Evolutionary conservation across 2,329 filamentous ascomycete genomes (phyloP).

Genomic region (Diaporthe vaccinii): DNA sequence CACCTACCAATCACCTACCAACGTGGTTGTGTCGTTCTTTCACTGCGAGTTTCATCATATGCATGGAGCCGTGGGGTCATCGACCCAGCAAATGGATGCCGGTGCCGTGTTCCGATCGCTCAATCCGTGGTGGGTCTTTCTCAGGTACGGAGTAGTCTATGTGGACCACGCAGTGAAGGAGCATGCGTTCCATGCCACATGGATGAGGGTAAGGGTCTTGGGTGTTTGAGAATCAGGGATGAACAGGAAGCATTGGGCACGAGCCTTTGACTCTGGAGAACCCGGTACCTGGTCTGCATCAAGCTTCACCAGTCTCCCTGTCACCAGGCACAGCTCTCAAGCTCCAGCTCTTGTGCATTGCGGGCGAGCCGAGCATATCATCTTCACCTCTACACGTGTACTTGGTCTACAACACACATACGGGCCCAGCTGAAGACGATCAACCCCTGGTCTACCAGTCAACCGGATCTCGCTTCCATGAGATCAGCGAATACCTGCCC

Average conservation of each 20-base stretch:
- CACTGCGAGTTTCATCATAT: not conserved
- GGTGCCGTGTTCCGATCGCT: not conserved
- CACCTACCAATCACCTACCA: not conserved
- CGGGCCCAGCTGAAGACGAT: slow-evolving; percentile 19
- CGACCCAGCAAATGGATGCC: not conserved
- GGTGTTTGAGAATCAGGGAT: slow-evolving; percentile 29
- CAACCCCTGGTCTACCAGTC: slow-evolving; percentile 24
- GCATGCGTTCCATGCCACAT: not conserved
- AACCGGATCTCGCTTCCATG: slow-evolving; percentile 15
- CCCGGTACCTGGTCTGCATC: slow-evolving; percentile 20
- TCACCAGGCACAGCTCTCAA: slow-evolving; percentile 2
- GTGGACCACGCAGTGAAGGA: not conserved
- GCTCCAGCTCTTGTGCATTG: not conserved
- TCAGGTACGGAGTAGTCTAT: not conserved
- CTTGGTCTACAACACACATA: not conserved
- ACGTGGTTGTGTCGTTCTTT: not conserved
- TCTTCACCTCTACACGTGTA: not conserved
- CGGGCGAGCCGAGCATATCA: slow-evolving; percentile 10
- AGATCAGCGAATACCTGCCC: slow-evolving; percentile 24
- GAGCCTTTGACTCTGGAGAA: slow-evolving; percentile 6
- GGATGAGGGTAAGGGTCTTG: slow-evolving; percentile 19
- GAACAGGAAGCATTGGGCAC: slow-evolving; percentile 23
- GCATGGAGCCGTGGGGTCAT: not conserved
- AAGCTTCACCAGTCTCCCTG: slow-evolving; percentile 21
- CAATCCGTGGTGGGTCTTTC: not conserved